Conservation (phyloP, 2,329 filamentous ascomycete species). For the Proliferodiscus dingleyae region DNA sequence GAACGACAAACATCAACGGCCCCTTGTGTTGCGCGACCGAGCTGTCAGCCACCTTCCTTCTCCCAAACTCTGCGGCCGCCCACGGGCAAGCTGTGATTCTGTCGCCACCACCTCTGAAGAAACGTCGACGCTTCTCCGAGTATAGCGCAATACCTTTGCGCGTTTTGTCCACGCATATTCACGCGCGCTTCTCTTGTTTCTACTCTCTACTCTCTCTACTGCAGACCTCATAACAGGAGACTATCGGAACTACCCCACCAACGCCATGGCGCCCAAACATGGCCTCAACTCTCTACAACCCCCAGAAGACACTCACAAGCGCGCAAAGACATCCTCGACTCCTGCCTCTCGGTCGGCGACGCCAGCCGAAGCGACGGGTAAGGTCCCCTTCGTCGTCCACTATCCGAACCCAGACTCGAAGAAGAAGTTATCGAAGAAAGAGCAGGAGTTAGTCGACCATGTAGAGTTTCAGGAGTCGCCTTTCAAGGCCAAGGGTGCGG, state of each 20-base stretch:
- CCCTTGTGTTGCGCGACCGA: not conserved
- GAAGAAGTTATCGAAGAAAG: conserved; percentile 10
- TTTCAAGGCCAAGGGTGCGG: conserved; percentile 20
- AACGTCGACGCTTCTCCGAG: not conserved
- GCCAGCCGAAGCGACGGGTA: conserved; percentile 14
- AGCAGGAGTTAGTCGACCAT: conserved; percentile 10
- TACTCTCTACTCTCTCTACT: not conserved
- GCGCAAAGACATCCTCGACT: conserved; percentile 18
- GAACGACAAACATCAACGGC: too few species aligned
- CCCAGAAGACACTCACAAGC: conserved; percentile 16
- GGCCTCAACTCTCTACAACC: conserved; percentile 10
- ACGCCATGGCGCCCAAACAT: conserved; percentile 27
- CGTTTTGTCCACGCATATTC: not conserved
- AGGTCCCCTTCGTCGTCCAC: conserved; percentile 18
- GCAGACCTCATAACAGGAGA: not conserved
- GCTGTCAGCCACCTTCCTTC: not conserved
- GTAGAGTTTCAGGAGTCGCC: conserved; percentile 23
- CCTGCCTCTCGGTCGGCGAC: conserved; percentile 17
- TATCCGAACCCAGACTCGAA: conserved; percentile 13
- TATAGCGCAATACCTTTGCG: not conserved
- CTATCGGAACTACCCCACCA: not conserved
- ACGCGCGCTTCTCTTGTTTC: not conserved
- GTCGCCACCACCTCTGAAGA: not conserved
- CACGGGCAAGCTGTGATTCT: not conserved
- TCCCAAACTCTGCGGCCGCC: conserved; percentile 1